phyloP scores from a whole-genome alignment of 2,329 filamentous ascomycete species.

The Claviceps purpurea region DNA sequence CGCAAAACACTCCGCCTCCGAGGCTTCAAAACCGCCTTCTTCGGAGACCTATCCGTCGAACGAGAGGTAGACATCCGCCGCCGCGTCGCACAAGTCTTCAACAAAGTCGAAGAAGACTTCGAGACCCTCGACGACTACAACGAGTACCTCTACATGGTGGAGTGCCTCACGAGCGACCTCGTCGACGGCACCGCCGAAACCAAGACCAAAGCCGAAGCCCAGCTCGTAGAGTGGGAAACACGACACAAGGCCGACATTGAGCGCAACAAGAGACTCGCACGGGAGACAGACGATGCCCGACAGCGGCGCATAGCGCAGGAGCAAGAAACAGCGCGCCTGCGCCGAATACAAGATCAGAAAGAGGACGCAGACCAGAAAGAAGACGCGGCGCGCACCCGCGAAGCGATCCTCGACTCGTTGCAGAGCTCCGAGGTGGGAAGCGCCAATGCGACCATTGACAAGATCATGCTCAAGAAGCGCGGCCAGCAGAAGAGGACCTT shows the following conservation, averaged over 20 bases:
- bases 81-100: slow-evolving; percentile 69
- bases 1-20: slow-evolving; percentile 73
- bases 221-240: slow-evolving; percentile 50
- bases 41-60: slow-evolving; percentile 77
- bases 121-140: slow-evolving; percentile 74
- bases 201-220: slow-evolving; percentile 31
- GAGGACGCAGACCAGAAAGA: slow-evolving; percentile 60
- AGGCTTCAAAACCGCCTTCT: slow-evolving; percentile 78
- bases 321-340: slow-evolving; percentile 46
- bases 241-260: slow-evolving; percentile 58
- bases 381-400: slow-evolving; percentile 47
- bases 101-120: slow-evolving; percentile 83
- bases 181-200: slow-evolving; percentile 57
- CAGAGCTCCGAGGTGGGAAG: slow-evolving; percentile 46
- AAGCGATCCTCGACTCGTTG: slow-evolving; percentile 58
- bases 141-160: slow-evolving; percentile 86
- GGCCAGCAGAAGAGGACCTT: slow-evolving; percentile 34
- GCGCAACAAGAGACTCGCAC: slow-evolving; percentile 41
- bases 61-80: slow-evolving; percentile 85
- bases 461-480: slow-evolving; percentile 61
- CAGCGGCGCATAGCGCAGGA: slow-evolving; percentile 48
- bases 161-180: slow-evolving; percentile 80
- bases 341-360: slow-evolving; percentile 47
- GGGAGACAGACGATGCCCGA: slow-evolving; percentile 40
- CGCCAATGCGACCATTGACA: slow-evolving; percentile 43